A percentile compares a stretch with the other conserved stretches of the same genome.
phyloP scores from a whole-genome alignment of 495 filamentous ascomycete species.

The Talaromyces trachyspermus region DNA sequence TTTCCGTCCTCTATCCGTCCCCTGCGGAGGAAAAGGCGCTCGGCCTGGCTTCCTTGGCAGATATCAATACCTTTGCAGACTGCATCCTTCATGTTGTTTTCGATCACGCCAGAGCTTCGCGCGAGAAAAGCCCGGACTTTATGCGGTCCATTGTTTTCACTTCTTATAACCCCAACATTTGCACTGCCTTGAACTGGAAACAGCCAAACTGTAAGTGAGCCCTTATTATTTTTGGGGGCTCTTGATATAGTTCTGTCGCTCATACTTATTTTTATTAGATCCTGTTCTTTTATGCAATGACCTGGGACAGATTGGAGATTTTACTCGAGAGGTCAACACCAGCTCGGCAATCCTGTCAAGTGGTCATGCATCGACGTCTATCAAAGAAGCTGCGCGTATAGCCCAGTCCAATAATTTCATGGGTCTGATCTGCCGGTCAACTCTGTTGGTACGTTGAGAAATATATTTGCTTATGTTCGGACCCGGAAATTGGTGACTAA shows the following conservation, averaged over 20 bases:
- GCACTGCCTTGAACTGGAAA: conserved; percentile 95
- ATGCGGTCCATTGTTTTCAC: conserved; percentile 87
- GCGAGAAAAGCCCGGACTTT: conserved; percentile 58
- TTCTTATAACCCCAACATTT: conserved; percentile 81
- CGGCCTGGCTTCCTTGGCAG: conserved; percentile 61
- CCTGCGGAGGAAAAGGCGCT: conserved; percentile 58
- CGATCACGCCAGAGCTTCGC: conserved; percentile 73
- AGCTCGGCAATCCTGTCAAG: conserved; percentile 48
- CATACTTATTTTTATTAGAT: conserved; percentile 40
- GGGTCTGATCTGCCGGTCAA: conserved; percentile 85
- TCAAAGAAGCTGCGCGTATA: conserved; percentile 91
- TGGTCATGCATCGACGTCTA: conserved; percentile 65
- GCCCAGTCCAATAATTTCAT: conserved; percentile 97
- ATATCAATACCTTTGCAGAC: conserved; percentile 83
- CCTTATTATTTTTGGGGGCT: not conserved
- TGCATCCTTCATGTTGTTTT: conserved; percentile 78
- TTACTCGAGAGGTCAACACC: conserved; percentile 35
- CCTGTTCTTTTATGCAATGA: conserved; percentile 94
- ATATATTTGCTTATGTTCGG: not conserved
- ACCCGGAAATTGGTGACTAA: conserved; percentile 20
- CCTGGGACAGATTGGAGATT: conserved; percentile 53
- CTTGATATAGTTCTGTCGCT: not conserved
- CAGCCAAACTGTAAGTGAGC: conserved; percentile 78
- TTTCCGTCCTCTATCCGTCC: conserved; percentile 81
- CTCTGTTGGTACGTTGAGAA: conserved; percentile 63